Conservation (phyloP, 345 rosid species). For the Populus nigra region DNA sequence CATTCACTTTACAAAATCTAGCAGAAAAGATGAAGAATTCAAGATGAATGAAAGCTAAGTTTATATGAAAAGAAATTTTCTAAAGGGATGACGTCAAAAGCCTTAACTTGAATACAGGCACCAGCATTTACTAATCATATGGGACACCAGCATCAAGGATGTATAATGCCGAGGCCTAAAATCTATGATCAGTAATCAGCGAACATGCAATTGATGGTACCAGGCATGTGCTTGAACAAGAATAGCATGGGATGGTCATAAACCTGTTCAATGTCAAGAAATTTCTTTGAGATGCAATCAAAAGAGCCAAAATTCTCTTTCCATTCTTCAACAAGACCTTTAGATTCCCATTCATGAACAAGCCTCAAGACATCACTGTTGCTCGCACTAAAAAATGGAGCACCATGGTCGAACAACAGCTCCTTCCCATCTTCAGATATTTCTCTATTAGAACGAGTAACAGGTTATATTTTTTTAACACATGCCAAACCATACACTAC, state of each 20-base stretch:
- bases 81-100: too few species aligned
- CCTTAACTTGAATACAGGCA: too few species aligned
- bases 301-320: conserved; percentile 56
- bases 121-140: too few species aligned
- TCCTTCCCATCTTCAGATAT: conserved; percentile 59
- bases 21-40: too few species aligned
- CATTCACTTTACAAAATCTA: too few species aligned
- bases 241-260: background rate
- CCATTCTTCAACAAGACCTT: conserved; percentile 72
- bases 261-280: conserved; percentile 55
- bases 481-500: too few species aligned
- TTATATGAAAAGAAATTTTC: too few species aligned
- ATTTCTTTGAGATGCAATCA: conserved; percentile 51
- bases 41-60: too few species aligned
- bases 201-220: background rate
- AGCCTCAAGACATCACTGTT: conserved; percentile 51
- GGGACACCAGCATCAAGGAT: too few species aligned
- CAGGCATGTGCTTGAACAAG: background rate
- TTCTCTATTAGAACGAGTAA: conserved; percentile 40
- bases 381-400: conserved; percentile 60
- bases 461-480: too few species aligned
- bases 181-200: too few species aligned
- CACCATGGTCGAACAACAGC: conserved; percentile 78
- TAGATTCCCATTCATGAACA: conserved; percentile 68
- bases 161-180: too few species aligned